A percentile compares a stretch with the other conserved stretches of the same genome.
Evolutionary conservation across 805 yeast species (phyloP).

Genomic region (Debaryomyces tyrocola): DNA sequence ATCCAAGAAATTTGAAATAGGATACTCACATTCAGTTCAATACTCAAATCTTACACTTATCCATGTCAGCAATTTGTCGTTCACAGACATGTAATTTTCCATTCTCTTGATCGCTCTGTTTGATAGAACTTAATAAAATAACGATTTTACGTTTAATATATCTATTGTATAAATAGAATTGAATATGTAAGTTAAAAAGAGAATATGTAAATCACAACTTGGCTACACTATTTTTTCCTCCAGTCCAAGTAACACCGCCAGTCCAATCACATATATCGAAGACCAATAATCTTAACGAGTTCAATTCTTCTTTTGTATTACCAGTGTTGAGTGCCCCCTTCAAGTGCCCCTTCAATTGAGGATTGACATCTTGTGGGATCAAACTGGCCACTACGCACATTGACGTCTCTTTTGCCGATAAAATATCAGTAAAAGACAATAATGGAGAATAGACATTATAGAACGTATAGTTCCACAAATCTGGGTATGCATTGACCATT

Average conservation of each 20-base stretch:
- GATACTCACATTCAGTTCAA: too few relatives aligned
- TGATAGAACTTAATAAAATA: slow-evolving; percentile 1
- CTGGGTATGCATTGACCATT: slow-evolving; percentile 77
- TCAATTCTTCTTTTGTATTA: slow-evolving; percentile 61
- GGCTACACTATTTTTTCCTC: slow-evolving; percentile 59
- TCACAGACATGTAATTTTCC: background rate
- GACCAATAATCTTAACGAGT: slow-evolving; percentile 59
- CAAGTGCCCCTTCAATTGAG: slow-evolving; percentile 88
- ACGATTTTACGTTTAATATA: background rate
- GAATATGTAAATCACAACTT: slow-evolving; percentile 35
- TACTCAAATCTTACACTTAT: too few relatives aligned
- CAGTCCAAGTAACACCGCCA: slow-evolving; percentile 50
- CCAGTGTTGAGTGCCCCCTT: slow-evolving; percentile 84
- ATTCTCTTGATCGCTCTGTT: background rate
- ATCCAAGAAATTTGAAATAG: too few relatives aligned
- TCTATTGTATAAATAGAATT: background rate
- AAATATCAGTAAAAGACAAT: slow-evolving; percentile 63
- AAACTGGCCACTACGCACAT: slow-evolving; percentile 74
- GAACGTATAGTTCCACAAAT: slow-evolving; percentile 71
- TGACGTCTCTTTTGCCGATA: slow-evolving; percentile 70
- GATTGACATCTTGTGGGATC: slow-evolving; percentile 91
- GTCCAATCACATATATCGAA: slow-evolving; percentile 71
- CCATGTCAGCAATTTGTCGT: too few relatives aligned
- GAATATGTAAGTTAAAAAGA: background rate
- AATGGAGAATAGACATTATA: slow-evolving; percentile 77